Conservation (phyloP, 352 stramenopile genomes). For the Phytophthora fragariae region DNA sequence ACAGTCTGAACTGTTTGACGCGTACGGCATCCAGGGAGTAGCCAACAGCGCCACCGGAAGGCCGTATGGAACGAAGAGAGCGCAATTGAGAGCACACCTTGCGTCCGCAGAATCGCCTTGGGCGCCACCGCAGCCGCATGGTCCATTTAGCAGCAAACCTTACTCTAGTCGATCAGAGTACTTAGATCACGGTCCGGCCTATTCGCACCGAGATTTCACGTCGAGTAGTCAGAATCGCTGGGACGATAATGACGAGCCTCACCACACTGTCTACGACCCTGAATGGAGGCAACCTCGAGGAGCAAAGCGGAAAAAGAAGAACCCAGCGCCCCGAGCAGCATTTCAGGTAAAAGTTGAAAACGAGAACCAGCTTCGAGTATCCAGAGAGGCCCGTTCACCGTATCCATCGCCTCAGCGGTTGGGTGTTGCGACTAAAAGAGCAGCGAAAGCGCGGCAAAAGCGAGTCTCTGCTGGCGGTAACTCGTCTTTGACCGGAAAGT, state of each 20-base stretch:
- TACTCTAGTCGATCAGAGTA: slow-evolving; percentile 45
- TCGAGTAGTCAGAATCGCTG: slow-evolving; percentile 18
- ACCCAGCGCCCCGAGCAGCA: slow-evolving; percentile 9
- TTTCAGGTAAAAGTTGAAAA: slow-evolving; percentile 58
- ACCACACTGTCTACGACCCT: slow-evolving; percentile 13
- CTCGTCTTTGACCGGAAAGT: slow-evolving; percentile 12
- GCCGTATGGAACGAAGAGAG: slow-evolving; percentile 59
- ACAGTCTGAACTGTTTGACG: slow-evolving; percentile 69
- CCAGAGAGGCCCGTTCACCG: slow-evolving; percentile 38
- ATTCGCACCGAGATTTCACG: slow-evolving; percentile 22
- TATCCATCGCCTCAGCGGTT: slow-evolving; percentile 43
- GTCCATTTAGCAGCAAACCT: slow-evolving; percentile 29
- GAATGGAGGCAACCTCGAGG: slow-evolving; percentile 14
- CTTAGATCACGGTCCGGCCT: slow-evolving; percentile 14
- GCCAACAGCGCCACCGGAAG: slow-evolving; percentile 9
- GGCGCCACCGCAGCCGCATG: slow-evolving; percentile 42
- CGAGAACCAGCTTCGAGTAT: slow-evolving; percentile 49
- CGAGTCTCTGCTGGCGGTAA: slow-evolving; percentile 18
- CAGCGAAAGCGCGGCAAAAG: slow-evolving; percentile 34
- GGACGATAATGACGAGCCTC: slow-evolving; percentile 21
- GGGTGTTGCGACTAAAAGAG: slow-evolving; percentile 36
- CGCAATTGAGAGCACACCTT: slow-evolving; percentile 63
- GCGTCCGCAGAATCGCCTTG: slow-evolving; percentile 48
- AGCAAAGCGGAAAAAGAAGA: slow-evolving; percentile 53
- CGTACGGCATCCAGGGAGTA: slow-evolving; percentile 56